These are phyloP conservation scores for Myrica gale DNA, from an alignment of 306 rosid genomes.

Conservation along the genomic window DNA sequence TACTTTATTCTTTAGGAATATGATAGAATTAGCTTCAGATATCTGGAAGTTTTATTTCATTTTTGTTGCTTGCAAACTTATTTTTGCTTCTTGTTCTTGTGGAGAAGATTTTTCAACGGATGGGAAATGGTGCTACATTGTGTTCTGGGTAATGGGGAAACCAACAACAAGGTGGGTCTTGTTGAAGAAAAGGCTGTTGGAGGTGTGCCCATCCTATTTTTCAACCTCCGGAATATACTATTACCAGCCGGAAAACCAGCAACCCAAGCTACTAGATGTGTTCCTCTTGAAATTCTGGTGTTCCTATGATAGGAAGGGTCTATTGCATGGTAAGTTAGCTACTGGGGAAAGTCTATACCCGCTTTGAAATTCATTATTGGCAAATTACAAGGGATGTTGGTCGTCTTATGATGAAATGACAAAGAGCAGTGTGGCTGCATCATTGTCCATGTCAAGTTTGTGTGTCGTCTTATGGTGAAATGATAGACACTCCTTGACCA, in stretches of 20 bases:
- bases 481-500: neutral
- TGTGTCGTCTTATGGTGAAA: neutral
- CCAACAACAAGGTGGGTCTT: slow-evolving; percentile 49
- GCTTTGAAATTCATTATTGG: slow-evolving; percentile 1
- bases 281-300: slow-evolving; percentile 62
- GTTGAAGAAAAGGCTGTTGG: slow-evolving; percentile 49
- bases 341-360: neutral
- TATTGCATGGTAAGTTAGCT: slow-evolving; percentile 43
- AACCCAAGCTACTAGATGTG: slow-evolving; percentile 38
- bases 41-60: neutral
- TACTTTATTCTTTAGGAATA: neutral
- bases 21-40: neutral
- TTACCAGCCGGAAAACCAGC: slow-evolving; percentile 41
- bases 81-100: neutral
- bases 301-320: slow-evolving; percentile 47
- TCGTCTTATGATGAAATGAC: neutral
- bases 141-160: slow-evolving; percentile 56
- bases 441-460: neutral
- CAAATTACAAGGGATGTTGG: neutral
- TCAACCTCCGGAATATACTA: slow-evolving; percentile 44
- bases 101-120: slow-evolving; percentile 48
- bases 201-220: slow-evolving; percentile 54
- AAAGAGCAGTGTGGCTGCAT: neutral
- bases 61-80: neutral
- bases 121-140: slow-evolving; percentile 63